Base-by-base conservation (phyloP, 257 asterid genomes). In the Solanum chilense region DNA sequence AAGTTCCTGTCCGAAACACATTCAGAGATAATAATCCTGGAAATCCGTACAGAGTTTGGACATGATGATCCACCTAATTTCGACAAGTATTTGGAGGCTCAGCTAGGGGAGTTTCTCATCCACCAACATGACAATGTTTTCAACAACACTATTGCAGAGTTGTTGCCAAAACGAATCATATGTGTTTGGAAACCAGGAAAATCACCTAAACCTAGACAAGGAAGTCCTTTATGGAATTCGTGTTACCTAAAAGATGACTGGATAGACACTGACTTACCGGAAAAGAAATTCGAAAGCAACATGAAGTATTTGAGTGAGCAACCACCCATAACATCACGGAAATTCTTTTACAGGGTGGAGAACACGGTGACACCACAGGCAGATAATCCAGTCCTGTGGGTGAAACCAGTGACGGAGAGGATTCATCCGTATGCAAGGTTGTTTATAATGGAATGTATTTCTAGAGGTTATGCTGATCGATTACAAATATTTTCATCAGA, bases 131-230 rank as follows among this genome's bases (percentile, higher is more conserved):
- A 97, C 58, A 49, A 49, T 9, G 95, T 95, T 1, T 94, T 97
- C 80, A 68, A 88, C 47, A 97, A 91, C 78, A 97, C 98, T 0
- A 78, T 97, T 11, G 83, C 94, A 2, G 93, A 96, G 41, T 44
- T 97, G 27, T 91, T 94, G 64, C 99, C 99, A 4, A 93, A 91
- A 82, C 92, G 99, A 52, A 90, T 97, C 4, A 93, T 97, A 44
- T 96, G 99, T 84, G 86, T 97, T 23, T 97, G 99, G 99, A 97
- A 96, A 88, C 99, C 99, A 62, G 88, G 97, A 83, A 96, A 94
- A 35, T 49, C 96, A 11, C 85, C 96, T 7, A 90, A 92, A 85
- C 96, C 98, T 2, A 89, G 88, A 18, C 41, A 87, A 27, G 98
- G 99, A 33, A 89, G 90, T 25, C 92, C 93, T 47, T 83, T 97